These are phyloP conservation scores for Cryphonectria radicalis DNA, from an alignment of 2,329 filamentous ascomycete species.

Conservation along the genomic window DNA sequence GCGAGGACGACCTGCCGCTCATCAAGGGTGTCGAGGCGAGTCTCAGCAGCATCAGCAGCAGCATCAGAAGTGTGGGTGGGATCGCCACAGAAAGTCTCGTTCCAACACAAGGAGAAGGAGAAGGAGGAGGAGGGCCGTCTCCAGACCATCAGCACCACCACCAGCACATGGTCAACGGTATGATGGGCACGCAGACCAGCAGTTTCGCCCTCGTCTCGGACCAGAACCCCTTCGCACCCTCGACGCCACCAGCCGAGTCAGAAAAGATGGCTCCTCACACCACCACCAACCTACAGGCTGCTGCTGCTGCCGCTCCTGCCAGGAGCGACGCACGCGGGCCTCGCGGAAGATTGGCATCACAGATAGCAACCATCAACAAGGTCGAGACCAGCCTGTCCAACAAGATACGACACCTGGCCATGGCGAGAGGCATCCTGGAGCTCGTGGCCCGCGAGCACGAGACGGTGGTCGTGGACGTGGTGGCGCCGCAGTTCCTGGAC, in stretches of 20 bases:
- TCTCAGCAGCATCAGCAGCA: constrained; percentile 15
- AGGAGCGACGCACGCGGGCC: neutral
- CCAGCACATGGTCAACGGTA: neutral
- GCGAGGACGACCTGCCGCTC: constrained; percentile 26
- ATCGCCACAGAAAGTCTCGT: neutral
- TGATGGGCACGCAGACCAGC: constrained; percentile 1
- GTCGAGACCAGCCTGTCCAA: constrained; percentile 34
- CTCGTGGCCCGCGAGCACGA: constrained; percentile 29
- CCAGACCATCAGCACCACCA: neutral
- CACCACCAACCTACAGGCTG: neutral
- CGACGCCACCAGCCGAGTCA: constrained; percentile 10
- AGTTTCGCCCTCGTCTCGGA: constrained; percentile 14
- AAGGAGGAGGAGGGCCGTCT: neutral
- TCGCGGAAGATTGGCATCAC: constrained; percentile 29
- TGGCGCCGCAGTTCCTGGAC: constrained; percentile 16
- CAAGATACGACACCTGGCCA: constrained; percentile 34
- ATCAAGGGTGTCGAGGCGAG: constrained; percentile 31
- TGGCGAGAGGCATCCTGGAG: constrained; percentile 31
- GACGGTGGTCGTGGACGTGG: constrained; percentile 17
- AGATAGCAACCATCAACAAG: constrained; percentile 32
- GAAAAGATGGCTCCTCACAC: neutral
- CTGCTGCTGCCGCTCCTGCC: too few species aligned
- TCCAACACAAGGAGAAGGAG: neutral
- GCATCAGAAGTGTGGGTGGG: constrained; percentile 4
- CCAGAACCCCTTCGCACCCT: constrained; percentile 10